phyloP scores from a whole-genome alignment of 140 eudicot species.

The Erigeron philadelphicus region DNA sequence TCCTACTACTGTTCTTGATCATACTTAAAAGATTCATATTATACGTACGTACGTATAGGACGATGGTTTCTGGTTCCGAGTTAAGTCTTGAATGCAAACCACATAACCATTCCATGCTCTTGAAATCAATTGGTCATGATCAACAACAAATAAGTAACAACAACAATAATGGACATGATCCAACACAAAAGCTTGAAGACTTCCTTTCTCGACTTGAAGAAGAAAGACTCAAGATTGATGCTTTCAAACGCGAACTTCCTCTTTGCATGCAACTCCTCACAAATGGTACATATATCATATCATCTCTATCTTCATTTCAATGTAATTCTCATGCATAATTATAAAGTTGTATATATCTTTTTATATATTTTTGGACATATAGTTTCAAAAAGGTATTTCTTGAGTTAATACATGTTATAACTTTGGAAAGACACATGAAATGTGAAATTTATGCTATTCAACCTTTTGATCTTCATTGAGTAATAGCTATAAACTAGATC shows the following conservation, averaged over 20 bases:
- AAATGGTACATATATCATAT: constrained; percentile 54
- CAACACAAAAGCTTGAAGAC: constrained; percentile 71
- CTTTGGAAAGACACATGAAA: neutral
- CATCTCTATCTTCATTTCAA: constrained; percentile 13
- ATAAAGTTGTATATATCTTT: neutral
- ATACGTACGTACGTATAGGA: constrained; percentile 11
- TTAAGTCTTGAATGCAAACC: constrained; percentile 80
- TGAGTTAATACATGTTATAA: neutral
- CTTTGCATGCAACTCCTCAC: constrained; percentile 97
- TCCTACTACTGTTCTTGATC: constrained; percentile 24
- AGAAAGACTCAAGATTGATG: constrained; percentile 94
- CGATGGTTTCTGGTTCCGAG: constrained; percentile 71
- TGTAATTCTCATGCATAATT: constrained; percentile 13
- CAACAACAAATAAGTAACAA: constrained; percentile 16
- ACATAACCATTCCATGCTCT: constrained; percentile 63
- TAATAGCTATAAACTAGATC: neutral
- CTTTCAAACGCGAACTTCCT: constrained; percentile 97
- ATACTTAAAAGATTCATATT: constrained; percentile 17
- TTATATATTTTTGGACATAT: constrained; percentile 4
- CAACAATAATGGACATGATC: constrained; percentile 23
- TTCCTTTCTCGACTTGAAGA: constrained; percentile 77
- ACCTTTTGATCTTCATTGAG: neutral
- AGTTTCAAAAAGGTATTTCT: neutral
- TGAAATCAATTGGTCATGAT: constrained; percentile 54
- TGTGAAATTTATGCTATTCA: no score